These are phyloP conservation scores for Stephania cephalantha DNA, from an alignment of 164 flowering plant species.

Conservation along the genomic window DNA sequence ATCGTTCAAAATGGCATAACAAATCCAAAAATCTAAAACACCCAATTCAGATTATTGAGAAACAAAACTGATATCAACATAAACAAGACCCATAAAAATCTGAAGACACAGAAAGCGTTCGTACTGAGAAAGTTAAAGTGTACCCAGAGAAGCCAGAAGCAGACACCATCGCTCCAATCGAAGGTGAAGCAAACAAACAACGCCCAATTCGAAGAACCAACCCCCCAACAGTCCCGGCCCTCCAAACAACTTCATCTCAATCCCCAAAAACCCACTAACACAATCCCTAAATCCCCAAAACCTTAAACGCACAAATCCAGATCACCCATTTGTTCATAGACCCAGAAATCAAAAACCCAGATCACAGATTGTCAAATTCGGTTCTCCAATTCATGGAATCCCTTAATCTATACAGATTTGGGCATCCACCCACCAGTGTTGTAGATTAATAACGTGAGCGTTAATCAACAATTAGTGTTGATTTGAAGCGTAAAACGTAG, in stretches of 20 bases:
- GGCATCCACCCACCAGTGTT: background rate
- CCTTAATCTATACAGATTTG: background rate
- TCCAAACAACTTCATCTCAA: conserved; percentile 67
- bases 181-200: conserved; percentile 58
- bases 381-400: too few species aligned
- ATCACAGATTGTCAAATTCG: background rate
- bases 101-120: conserved; percentile 25
- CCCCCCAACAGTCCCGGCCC: conserved; percentile 75
- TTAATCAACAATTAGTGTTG: background rate
- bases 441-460: background rate
- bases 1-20: too few species aligned
- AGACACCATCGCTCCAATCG: conserved; percentile 65
- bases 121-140: conserved; percentile 89
- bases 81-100: background rate
- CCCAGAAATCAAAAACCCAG: background rate
- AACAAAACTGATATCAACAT: background rate
- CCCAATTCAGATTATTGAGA: too few species aligned
- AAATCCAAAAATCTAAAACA: too few species aligned
- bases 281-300: background rate
- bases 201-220: conserved; percentile 60
- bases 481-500: background rate
- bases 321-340: background rate
- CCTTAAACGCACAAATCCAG: background rate
- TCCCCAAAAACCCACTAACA: background rate
- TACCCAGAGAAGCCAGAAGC: conserved; percentile 53